These are phyloP conservation scores for Abrus precatorius DNA, from an alignment of 306 rosid genomes.

Conservation along the genomic window DNA sequence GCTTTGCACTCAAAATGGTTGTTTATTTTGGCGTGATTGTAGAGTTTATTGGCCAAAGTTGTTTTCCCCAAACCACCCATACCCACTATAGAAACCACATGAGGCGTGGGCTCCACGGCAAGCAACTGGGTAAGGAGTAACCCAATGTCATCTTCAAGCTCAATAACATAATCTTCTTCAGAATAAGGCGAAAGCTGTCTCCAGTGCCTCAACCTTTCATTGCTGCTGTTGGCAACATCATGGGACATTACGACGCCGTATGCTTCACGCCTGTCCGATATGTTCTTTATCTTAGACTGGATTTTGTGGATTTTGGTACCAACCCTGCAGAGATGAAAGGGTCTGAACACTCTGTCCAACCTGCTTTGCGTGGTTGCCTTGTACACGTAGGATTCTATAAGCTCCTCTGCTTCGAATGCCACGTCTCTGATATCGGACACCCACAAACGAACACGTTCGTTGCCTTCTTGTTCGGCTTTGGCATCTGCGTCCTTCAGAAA, in stretches of 20 bases:
- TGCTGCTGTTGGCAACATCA: not conserved
- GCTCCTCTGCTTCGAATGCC: constrained; percentile 54
- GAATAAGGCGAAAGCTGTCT: constrained; percentile 52
- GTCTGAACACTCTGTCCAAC: constrained; percentile 32
- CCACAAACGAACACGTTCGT: constrained; percentile 50
- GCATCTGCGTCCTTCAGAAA: constrained; percentile 61
- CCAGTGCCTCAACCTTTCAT: constrained; percentile 48
- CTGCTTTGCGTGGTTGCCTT: constrained; percentile 14
- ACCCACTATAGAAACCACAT: constrained; percentile 59
- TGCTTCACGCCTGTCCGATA: constrained; percentile 42
- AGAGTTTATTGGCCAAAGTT: constrained; percentile 54
- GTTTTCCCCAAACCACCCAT: constrained; percentile 64
- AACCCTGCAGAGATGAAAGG: constrained; percentile 29
- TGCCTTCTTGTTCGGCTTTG: constrained; percentile 43
- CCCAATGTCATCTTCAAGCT: constrained; percentile 52
- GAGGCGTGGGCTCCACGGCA: constrained; percentile 25
- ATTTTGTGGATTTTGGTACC: constrained; percentile 34
- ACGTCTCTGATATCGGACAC: constrained; percentile 58
- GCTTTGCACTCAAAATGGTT: constrained; percentile 54
- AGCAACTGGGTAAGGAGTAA: constrained; percentile 37
- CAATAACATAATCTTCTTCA: constrained; percentile 57
- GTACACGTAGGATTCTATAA: constrained; percentile 52
- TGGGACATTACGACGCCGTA: constrained; percentile 41
- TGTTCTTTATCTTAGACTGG: constrained; percentile 35
- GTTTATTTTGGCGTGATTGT: constrained; percentile 24